Evolutionary conservation across 2,329 filamentous ascomycete genomes (phyloP).

Genomic region (Gaeumannomyces sp.): DNA sequence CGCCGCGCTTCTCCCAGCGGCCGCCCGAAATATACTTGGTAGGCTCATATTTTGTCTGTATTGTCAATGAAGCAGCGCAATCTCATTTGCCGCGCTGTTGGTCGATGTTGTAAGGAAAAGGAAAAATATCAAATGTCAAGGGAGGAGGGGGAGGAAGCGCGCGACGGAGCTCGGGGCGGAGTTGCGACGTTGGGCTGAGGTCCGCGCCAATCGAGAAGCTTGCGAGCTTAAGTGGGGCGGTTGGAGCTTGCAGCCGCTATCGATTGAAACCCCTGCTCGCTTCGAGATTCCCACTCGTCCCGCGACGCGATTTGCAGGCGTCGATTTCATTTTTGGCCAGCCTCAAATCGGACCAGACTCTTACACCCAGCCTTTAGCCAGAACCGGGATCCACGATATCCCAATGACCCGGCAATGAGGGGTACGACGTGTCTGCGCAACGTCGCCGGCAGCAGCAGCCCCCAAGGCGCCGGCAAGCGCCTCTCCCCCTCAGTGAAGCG

Average conservation of each 20-base stretch:
- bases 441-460: neutral
- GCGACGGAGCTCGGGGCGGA: neutral
- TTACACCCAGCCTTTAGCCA: neutral
- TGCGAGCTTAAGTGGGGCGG: neutral
- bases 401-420: neutral
- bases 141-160: neutral
- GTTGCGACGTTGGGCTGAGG: neutral
- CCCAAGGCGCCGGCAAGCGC: neutral
- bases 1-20: neutral
- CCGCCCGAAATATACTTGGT: neutral
- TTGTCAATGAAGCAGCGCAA: neutral
- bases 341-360: neutral
- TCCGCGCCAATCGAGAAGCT: too few relatives aligned
- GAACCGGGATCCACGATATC: neutral
- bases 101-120: neutral
- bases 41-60: conserved; percentile 1
- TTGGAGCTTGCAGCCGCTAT: neutral
- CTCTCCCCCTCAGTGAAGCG: neutral
- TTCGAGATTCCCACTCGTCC: too few relatives aligned
- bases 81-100: neutral
- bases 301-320: neutral
- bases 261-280: neutral
- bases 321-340: neutral
- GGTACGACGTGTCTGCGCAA: neutral
- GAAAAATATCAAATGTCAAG: neutral